A percentile compares a stretch with the other conserved stretches of the same genome.
Evolutionary conservation across 2,329 filamentous ascomycete species (phyloP).

Genomic region (Parafenestella ontariensis): DNA sequence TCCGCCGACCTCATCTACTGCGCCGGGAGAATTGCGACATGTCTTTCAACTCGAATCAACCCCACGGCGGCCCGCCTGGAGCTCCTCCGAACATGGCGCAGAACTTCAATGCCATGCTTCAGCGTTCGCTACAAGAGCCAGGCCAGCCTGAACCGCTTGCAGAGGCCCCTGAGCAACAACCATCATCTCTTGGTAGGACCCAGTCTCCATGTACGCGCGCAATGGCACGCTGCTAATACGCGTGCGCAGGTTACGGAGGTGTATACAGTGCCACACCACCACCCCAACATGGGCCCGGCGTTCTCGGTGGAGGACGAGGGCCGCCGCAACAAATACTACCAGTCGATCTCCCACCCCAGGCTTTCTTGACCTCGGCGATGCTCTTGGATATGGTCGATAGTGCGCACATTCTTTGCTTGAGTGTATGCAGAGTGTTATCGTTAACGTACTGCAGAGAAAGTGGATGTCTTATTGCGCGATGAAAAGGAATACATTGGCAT

Average conservation of each 20-base stretch:
- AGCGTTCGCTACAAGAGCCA: slow-evolving; percentile 44
- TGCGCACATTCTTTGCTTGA: slow-evolving; percentile 49
- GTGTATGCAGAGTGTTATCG: slow-evolving; percentile 5
- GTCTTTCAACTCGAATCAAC: slow-evolving; percentile 38
- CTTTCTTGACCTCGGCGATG: slow-evolving; percentile 98
- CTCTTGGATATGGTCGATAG: slow-evolving; percentile 96
- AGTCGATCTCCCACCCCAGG: slow-evolving; percentile 77
- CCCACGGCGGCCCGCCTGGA: slow-evolving; percentile 41
- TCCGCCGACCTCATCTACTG: slow-evolving; percentile 3
- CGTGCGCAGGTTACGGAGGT: slow-evolving; percentile 40
- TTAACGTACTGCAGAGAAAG: slow-evolving; percentile 73
- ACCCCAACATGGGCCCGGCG: slow-evolving; percentile 58
- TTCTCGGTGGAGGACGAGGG: slow-evolving; percentile 38
- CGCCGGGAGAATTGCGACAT: slow-evolving; percentile 19
- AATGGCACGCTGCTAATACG: slow-evolving; percentile 22
- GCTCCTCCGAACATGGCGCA: slow-evolving; percentile 37
- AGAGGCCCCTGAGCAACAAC: slow-evolving; percentile 33
- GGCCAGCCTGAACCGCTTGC: slow-evolving; percentile 28
- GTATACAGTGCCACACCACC: slow-evolving; percentile 50
- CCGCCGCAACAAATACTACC: slow-evolving; percentile 37
- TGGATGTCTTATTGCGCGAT: slow-evolving; percentile 89
- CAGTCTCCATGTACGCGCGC: slow-evolving; percentile 1
- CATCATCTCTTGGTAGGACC: slow-evolving; percentile 36
- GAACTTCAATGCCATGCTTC: slow-evolving; percentile 48
- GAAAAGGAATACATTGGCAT: slow-evolving; percentile 94